Conservation (phyloP, 202 grass and related monocot species). For the Tripidium arundinaceum region DNA sequence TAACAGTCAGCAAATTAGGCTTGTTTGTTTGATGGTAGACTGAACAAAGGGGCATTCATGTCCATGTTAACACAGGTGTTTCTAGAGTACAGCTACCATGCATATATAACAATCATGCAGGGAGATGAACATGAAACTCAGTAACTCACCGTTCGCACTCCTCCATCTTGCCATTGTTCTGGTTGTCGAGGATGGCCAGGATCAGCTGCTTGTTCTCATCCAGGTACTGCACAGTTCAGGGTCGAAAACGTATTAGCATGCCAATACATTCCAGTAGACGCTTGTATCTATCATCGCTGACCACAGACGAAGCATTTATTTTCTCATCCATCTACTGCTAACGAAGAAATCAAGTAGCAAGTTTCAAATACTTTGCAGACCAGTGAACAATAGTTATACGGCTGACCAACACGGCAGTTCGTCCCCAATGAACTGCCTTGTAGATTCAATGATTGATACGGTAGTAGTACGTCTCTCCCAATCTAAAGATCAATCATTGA, state of each 20-base stretch:
- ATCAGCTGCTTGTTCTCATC: conserved; percentile 98
- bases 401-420: too few species aligned
- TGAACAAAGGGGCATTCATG: background rate
- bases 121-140: conserved; percentile 21
- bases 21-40: background rate
- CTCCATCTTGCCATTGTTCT: conserved; percentile 82
- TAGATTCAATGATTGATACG: background rate
- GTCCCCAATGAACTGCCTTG: background rate
- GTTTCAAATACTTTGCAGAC: too few species aligned
- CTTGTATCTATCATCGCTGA: background rate
- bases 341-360: background rate
- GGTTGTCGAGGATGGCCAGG: conserved; percentile 90
- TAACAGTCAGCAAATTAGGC: background rate
- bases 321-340: background rate
- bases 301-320: background rate
- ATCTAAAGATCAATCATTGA: conserved; percentile 34
- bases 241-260: conserved; percentile 7
- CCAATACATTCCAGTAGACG: background rate
- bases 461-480: conserved; percentile 2
- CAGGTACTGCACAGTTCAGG: conserved; percentile 68
- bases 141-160: conserved; percentile 72
- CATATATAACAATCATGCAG: background rate
- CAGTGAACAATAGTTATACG: too few species aligned
- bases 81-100: background rate
- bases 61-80: too few species aligned